Base-by-base conservation (phyloP, 2,329 filamentous ascomycete species). In the Nigrospora osmanthi region DNA sequence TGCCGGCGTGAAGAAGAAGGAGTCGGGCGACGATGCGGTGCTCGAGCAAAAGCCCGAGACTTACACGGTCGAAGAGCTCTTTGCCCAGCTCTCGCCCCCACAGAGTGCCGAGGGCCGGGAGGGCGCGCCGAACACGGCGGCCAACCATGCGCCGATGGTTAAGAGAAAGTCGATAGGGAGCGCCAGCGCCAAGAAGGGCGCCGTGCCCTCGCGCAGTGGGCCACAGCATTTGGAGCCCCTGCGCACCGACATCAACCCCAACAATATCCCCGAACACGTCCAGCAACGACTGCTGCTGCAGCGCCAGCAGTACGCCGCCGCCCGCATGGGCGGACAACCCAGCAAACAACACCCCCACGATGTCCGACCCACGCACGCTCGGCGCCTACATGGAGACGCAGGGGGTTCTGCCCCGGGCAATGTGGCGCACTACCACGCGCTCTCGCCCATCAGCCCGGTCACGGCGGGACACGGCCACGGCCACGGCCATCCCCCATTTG, bases 31-130 rank as follows among this genome's bases (percentile, higher is more conserved):
- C n/a, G 89, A 96, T 59, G 89, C 86, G 1, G 89, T 93, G 1
- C 75, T 96, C 52, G 87, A 89, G 48, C 87, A 95, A 56, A 90
- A 91, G 59, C 81, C 87, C 3, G 87, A 95, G 60, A 71, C 95
- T n/a, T 87, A 93, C 58, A 95, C 88, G 4, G 89, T 96, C 0
- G 90, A 95, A 57, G 89, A 97, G 54, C 96, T 94, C 67, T 91
- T 97, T 59, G 86, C 87, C 6, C 87, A 82, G 40, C 70, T 95
- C 34, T 86, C 83, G 1, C 83, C 85, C 12, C 76, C 80, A 51
- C 66, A 79, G 61, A 69, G 68, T 59, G 64, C 67, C 41, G 70
- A 81, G 13, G 56, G 53, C 16, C 49, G 64, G 57, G 55, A 75
- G 65, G 59, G 67, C 13, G 11, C 35, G 4, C 15, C 35, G 11